Conservation (phyloP, 768 basidiomycete genomes). For the Agaricus blazei region DNA sequence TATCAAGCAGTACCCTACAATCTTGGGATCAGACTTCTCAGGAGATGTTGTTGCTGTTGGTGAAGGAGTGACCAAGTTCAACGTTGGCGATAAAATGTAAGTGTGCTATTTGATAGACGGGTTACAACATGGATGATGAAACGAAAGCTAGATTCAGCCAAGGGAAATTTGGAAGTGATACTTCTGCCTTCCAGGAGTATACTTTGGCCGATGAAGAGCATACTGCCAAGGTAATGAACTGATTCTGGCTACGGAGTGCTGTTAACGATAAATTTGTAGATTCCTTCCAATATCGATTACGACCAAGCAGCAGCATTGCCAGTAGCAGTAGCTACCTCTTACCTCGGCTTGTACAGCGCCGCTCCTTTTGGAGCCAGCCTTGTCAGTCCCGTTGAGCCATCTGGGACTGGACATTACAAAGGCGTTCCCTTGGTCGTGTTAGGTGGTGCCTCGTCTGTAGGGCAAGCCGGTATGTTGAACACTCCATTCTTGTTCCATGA, state of each 20-base stretch:
- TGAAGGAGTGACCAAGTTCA: slow-evolving; percentile 41
- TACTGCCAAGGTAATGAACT: slow-evolving; percentile 25
- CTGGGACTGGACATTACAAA: slow-evolving; percentile 21
- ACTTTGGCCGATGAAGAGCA: slow-evolving; percentile 29
- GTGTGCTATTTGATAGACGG: slow-evolving; percentile 6
- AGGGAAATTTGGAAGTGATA: slow-evolving; percentile 27
- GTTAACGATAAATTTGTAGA: slow-evolving; percentile 14
- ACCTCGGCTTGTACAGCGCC: slow-evolving; percentile 26
- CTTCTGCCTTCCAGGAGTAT: slow-evolving; percentile 37
- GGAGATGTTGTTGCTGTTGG: slow-evolving; percentile 48
- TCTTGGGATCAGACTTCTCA: slow-evolving; percentile 42
- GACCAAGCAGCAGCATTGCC: slow-evolving; percentile 39
- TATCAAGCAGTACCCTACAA: slow-evolving; percentile 36
- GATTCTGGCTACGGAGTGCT: neutral
- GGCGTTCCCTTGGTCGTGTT: slow-evolving; percentile 25
- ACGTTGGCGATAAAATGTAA: slow-evolving; percentile 48
- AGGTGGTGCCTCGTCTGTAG: slow-evolving; percentile 29
- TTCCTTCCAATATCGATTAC: slow-evolving; percentile 31
- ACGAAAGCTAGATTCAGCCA: slow-evolving; percentile 25
- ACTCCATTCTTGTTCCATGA: slow-evolving; percentile 5
- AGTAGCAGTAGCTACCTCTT: slow-evolving; percentile 31
- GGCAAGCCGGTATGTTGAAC: slow-evolving; percentile 17
- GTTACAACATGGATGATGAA: too few relatives aligned
- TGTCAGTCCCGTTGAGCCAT: slow-evolving; percentile 19
- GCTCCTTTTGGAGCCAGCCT: slow-evolving; percentile 20